These are phyloP conservation scores for Ajuga chamaepitys DNA, from an alignment of 257 asterid genomes.

Conservation along the genomic window DNA sequence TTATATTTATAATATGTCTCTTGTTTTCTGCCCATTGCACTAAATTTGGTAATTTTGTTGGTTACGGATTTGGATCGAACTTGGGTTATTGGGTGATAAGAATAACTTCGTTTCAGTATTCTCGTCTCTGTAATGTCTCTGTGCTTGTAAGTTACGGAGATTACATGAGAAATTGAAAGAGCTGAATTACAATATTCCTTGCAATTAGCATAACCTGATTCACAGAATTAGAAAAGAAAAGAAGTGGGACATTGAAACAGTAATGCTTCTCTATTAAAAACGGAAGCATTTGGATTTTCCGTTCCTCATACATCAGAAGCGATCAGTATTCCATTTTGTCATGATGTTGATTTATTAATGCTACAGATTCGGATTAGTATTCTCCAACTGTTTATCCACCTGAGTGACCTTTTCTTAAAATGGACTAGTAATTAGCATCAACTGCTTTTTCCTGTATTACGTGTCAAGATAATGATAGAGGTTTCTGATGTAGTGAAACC, in stretches of 20 bases:
- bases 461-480: no score
- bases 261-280: not conserved
- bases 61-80: not conserved
- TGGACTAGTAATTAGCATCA: not conserved
- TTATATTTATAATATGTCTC: slow-evolving; percentile 6
- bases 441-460: not conserved
- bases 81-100: not conserved
- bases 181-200: not conserved
- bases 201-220: not conserved
- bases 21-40: not conserved
- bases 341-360: not conserved
- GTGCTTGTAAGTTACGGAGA: not conserved
- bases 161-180: not conserved
- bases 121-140: not conserved
- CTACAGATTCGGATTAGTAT: not conserved
- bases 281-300: not conserved
- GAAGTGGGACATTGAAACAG: not conserved
- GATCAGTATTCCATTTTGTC: not conserved
- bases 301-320: not conserved
- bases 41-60: not conserved
- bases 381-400: not conserved
- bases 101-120: not conserved
- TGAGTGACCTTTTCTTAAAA: no score
- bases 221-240: not conserved
- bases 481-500: not conserved